Evolutionary conservation across 805 yeast genomes (phyloP).

Genomic region (Nakazawaea sp.): DNA sequence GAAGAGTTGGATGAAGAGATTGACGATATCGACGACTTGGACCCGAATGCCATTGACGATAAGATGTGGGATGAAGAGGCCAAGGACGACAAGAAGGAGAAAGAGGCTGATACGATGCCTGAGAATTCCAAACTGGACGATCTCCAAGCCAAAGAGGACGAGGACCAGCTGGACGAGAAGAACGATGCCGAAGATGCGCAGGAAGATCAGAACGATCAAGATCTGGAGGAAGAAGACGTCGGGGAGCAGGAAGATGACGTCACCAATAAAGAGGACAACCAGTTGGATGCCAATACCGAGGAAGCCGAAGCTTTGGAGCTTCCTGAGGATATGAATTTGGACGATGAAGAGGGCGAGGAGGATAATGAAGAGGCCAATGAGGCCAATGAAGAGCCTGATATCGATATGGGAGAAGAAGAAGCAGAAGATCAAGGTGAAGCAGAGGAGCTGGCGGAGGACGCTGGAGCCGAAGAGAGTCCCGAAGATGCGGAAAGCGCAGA

Average conservation of each 20-base stretch:
- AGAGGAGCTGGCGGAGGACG: slow-evolving; percentile 14
- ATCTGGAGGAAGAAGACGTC: slow-evolving; percentile 60
- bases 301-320: slow-evolving; percentile 83
- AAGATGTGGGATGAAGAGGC: slow-evolving; percentile 98
- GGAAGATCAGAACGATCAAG: slow-evolving; percentile 46
- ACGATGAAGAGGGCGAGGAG: slow-evolving; percentile 43
- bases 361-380: slow-evolving; percentile 25
- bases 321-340: slow-evolving; percentile 89
- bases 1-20: slow-evolving; percentile 82
- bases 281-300: slow-evolving; percentile 67
- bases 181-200: slow-evolving; percentile 36
- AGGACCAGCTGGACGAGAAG: slow-evolving; percentile 31
- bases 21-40: slow-evolving; percentile 83
- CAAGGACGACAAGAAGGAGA: slow-evolving; percentile 68
- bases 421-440: slow-evolving; percentile 22
- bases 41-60: slow-evolving; percentile 93
- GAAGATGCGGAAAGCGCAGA: slow-evolving; percentile 21
- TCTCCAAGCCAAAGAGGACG: slow-evolving; percentile 40
- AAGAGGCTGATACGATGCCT: slow-evolving; percentile 68
- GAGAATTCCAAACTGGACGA: slow-evolving; percentile 47
- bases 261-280: slow-evolving; percentile 59
- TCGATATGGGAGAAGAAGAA: slow-evolving; percentile 22
- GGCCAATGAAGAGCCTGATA: slow-evolving; percentile 23
- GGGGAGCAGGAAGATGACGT: slow-evolving; percentile 82
- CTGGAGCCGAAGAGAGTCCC: too few species aligned